These are phyloP conservation scores for Fusarium sp. DNA, from an alignment of 2,329 filamentous ascomycete species.

Conservation along the genomic window DNA sequence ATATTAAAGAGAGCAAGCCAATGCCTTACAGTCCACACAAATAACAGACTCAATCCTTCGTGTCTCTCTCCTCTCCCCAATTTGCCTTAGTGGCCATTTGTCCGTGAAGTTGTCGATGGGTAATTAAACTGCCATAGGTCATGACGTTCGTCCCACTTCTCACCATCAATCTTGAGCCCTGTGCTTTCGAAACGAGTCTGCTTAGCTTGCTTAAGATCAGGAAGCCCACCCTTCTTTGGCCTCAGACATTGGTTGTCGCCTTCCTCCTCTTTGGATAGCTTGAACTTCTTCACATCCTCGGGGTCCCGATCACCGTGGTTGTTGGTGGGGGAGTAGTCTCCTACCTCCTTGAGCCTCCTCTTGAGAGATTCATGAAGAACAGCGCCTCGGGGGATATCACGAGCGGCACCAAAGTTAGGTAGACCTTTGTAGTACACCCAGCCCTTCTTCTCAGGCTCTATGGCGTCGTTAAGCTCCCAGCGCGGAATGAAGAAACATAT, in stretches of 20 bases:
- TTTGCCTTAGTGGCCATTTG: background rate
- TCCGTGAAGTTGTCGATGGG: background rate
- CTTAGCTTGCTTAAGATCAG: background rate
- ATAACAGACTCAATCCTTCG: too few relatives aligned
- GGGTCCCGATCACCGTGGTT: background rate
- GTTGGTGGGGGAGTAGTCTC: background rate
- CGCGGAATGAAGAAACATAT: background rate
- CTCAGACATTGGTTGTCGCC: background rate
- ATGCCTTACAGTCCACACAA: too few relatives aligned
- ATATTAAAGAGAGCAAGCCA: too few relatives aligned
- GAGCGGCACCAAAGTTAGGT: background rate
- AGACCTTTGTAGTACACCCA: background rate
- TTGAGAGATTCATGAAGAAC: slow-evolving; percentile 6
- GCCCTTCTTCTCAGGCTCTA: background rate
- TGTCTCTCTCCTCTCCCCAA: too few relatives aligned
- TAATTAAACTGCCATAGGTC: background rate
- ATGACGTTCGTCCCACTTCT: background rate
- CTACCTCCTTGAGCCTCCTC: fast-evolving
- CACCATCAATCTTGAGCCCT: background rate
- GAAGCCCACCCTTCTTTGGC: background rate
- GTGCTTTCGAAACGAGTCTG: background rate
- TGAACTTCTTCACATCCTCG: background rate
- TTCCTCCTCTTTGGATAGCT: background rate
- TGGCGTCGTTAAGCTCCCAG: background rate
- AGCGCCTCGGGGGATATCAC: background rate